Conservation (phyloP, 75 land plant species). For the Selaginella moellendorffii region DNA sequence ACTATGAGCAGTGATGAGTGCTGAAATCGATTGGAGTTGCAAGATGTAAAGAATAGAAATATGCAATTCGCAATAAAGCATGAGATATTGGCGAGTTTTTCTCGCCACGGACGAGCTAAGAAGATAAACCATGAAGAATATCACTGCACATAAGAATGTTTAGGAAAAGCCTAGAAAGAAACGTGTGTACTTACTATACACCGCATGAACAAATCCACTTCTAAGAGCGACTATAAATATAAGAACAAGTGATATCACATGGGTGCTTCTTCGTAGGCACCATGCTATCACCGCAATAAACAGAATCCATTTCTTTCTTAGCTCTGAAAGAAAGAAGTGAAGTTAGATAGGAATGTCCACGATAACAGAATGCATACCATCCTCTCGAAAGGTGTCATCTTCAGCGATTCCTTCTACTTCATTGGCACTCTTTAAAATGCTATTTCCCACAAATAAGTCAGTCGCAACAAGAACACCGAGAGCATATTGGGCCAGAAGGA, state of each 20-base stretch:
- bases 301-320: slow-evolving; percentile 49
- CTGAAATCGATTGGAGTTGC: slow-evolving; percentile 49
- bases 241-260: slow-evolving; percentile 51
- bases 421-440: slow-evolving; percentile 42
- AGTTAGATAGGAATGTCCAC: background rate
- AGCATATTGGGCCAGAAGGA: slow-evolving; percentile 65
- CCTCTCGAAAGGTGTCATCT: slow-evolving; percentile 19
- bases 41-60: slow-evolving; percentile 73
- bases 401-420: slow-evolving; percentile 27
- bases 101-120: slow-evolving; percentile 51
- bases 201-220: slow-evolving; percentile 73
- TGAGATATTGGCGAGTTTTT: slow-evolving; percentile 42
- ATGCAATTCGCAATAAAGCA: slow-evolving; percentile 77
- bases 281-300: slow-evolving; percentile 83
- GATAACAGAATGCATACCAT: slow-evolving; percentile 27
- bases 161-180: background rate
- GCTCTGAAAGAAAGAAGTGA: slow-evolving; percentile 28
- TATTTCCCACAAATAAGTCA: slow-evolving; percentile 72
- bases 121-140: slow-evolving; percentile 66
- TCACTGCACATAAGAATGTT: slow-evolving; percentile 40
- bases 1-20: slow-evolving; percentile 26
- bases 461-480: slow-evolving; percentile 81
- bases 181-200: slow-evolving; percentile 53
- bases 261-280: slow-evolving; percentile 76
- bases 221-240: slow-evolving; percentile 64